Base-by-base conservation (phyloP, 768 basidiomycete species). In the Paxillus involutus region DNA sequence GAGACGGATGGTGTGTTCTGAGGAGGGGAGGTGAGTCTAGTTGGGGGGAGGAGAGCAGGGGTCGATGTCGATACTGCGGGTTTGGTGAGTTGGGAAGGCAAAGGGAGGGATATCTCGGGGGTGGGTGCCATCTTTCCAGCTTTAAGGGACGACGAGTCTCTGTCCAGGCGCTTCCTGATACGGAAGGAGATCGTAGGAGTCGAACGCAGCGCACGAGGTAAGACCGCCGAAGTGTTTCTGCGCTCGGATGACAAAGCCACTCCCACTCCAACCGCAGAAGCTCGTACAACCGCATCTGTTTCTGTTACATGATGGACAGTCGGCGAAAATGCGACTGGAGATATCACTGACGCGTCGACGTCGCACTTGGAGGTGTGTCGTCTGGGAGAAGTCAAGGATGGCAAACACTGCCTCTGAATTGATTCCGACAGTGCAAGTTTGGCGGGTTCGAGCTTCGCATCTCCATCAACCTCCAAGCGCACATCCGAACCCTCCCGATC, bases 141-240 rank as follows among this genome's bases (percentile, higher is more conserved):
- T 8, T 3, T 7, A 17, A 35, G 17, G 4, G 26, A 44, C 3
- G 44, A 26, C n/a, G 24, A 1, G n/a, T 29, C 19, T 17, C 44
- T 44, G 3, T 52, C 36, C 4, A 52, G 10, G 21, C 41, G 51
- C 32, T 65, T 67, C 50, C 48, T 58, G 24, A 65, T 54, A 0
- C 66, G 59, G 35, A 68, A 68, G 4, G 61, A 40, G 30, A 65
- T 56, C 4, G 63, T 59, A 3, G 57, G 14, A 21, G 55, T 30
- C n/a, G 33, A 12, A 52, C 37, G 49, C 50, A 40, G 33, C 16
- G 32, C 11, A 21, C 35, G 4, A 37, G 44, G 1, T 47, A 46
- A 37, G 43, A 30, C 17, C 17, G 43, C 24, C n/a, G 6, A 5
- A 33, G 13, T 7, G 30, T 16, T 30, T 10, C 52, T 30, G 14